Conservation (phyloP, 805 yeast species). For the Yamadazyma sp. region DNA sequence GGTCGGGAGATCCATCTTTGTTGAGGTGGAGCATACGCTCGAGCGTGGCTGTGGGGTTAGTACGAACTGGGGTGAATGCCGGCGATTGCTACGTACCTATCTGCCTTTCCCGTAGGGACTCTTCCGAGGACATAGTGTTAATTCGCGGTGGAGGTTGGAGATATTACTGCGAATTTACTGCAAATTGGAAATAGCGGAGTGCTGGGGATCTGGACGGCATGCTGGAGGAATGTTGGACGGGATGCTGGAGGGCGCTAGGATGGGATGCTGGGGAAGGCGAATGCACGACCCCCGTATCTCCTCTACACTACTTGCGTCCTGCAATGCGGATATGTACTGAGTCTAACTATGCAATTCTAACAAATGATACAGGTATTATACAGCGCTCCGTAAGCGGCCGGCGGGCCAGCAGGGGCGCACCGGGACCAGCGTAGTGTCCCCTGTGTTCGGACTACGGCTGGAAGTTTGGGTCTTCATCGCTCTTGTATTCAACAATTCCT, state of each 20-base stretch:
- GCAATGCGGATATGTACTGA: too few relatives aligned
- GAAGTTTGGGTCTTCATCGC: constrained; percentile 16
- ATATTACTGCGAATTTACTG: too few relatives aligned
- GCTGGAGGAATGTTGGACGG: neutral
- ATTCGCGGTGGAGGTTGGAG: neutral
- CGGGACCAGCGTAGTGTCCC: too few relatives aligned
- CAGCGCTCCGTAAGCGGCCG: too few relatives aligned
- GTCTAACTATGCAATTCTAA: constrained; percentile 3
- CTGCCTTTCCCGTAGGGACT: constrained; percentile 14
- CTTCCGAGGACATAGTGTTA: constrained; percentile 6
- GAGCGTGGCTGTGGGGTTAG: constrained; percentile 31
- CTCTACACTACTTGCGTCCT: neutral
- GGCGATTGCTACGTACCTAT: constrained; percentile 7
- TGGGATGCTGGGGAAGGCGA: neutral
- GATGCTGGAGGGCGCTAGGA: neutral
- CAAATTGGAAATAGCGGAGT: neutral
- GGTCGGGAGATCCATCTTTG: constrained; percentile 54
- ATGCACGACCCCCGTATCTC: too few relatives aligned
- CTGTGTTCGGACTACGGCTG: too few relatives aligned
- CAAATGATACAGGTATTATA: neutral
- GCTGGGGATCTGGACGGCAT: neutral
- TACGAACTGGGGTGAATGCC: neutral
- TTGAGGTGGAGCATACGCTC: constrained; percentile 87
- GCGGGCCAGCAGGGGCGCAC: too few relatives aligned
- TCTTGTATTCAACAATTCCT: constrained; percentile 56